Conservation (phyloP, 2,329 filamentous ascomycete species). For the Huntiella moniliformis region DNA sequence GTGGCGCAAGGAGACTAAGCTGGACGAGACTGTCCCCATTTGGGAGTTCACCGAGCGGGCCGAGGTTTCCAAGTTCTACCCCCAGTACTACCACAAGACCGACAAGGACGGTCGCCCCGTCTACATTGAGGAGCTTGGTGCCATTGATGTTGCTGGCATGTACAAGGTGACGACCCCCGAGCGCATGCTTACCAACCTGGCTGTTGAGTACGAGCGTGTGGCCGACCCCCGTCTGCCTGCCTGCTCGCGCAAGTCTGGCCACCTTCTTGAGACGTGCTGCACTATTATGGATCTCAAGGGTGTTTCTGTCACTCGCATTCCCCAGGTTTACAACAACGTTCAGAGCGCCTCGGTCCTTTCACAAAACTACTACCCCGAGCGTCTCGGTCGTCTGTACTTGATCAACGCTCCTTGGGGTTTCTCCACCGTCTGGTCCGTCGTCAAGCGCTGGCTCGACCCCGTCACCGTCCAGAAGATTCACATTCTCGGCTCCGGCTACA, state of each 20-base stretch:
- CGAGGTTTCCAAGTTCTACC: constrained; percentile 77
- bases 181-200: constrained; percentile 90
- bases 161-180: constrained; percentile 83
- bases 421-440: constrained; percentile 61
- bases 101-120: constrained; percentile 93
- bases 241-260: constrained; percentile 78
- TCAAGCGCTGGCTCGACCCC: constrained; percentile 91
- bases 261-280: constrained; percentile 92
- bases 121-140: constrained; percentile 92
- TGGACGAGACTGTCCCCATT: constrained; percentile 59
- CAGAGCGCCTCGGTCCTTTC: constrained; percentile 71
- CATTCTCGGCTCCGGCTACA: constrained; percentile 64
- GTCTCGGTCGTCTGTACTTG: constrained; percentile 84
- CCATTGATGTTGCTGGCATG: constrained; percentile 77
- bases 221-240: constrained; percentile 83
- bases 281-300: constrained; percentile 97
- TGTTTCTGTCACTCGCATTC: constrained; percentile 64
- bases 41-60: constrained; percentile 80
- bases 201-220: constrained; percentile 94
- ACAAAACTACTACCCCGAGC: constrained; percentile 98
- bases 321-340: constrained; percentile 76
- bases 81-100: constrained; percentile 97
- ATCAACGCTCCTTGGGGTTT: constrained; percentile 98
- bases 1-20: constrained; percentile 74
- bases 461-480: constrained; percentile 95